A percentile compares a stretch with the other conserved stretches of the same genome.
These are phyloP conservation scores for Xenoacremonium recifei DNA, from an alignment of 2,329 filamentous ascomycete species.

Conservation along the genomic window DNA sequence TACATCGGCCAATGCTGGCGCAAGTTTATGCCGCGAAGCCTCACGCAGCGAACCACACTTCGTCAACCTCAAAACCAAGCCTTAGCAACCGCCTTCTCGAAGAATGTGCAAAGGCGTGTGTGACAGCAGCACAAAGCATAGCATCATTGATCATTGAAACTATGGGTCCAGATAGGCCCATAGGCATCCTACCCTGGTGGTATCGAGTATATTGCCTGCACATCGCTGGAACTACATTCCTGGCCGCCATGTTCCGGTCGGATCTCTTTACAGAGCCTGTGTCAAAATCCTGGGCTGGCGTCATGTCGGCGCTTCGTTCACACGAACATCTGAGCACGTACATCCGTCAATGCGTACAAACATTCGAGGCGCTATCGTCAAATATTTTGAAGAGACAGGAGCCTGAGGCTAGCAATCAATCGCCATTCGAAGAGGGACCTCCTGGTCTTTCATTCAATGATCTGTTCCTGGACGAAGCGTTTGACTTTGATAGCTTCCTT, in stretches of 20 bases:
- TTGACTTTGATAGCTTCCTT: constrained; percentile 5
- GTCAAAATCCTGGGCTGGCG: constrained; percentile 21
- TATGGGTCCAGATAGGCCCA: not conserved
- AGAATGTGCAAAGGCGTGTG: not conserved
- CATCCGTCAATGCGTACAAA: constrained; percentile 14
- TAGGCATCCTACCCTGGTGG: constrained; percentile 15
- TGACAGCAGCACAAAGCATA: not conserved
- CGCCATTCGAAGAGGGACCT: not conserved
- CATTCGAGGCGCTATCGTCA: constrained; percentile 7
- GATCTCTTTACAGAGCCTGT: constrained; percentile 26
- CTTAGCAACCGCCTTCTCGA: not conserved
- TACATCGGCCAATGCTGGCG: not conserved
- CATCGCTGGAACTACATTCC: constrained; percentile 12
- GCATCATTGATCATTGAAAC: not conserved
- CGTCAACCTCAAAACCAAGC: not conserved
- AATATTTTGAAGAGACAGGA: not conserved
- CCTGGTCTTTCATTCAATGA: constrained; percentile 2
- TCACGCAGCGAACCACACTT: not conserved
- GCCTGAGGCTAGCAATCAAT: too few species aligned
- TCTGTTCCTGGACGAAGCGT: not conserved
- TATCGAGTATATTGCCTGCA: constrained; percentile 17
- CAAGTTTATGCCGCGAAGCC: not conserved
- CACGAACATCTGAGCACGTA: constrained; percentile 21
- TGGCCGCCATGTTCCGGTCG: constrained; percentile 19
- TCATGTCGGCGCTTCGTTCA: constrained; percentile 17